Evolutionary conservation across 768 basidiomycete species (phyloP), one percentile per base, ranked within the genome.

Genomic region (Boletellus ananas): DNA sequence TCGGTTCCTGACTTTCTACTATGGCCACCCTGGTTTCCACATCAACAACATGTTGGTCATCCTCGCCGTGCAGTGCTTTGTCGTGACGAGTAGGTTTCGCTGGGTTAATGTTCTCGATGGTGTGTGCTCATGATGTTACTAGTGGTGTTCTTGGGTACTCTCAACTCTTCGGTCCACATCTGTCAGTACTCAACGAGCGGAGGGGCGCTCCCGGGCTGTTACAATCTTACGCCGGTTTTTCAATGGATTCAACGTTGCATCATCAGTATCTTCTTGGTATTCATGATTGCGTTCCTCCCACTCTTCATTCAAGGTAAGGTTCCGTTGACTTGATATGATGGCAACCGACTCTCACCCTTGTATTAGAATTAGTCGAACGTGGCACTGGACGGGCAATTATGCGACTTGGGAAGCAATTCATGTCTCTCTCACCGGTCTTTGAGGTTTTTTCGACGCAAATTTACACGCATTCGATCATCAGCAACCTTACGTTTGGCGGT

Each of bases 21-120:
- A 99, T 60, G 94, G 93, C 41, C 96, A 98, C 69, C 96, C 96
- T 39, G 96, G 92, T 46, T 99, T 99, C 86, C 96, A 98, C 66
- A 95, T 99, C 75, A 97, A 99, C 79, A 99, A 98, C 69, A 98
- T 98, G 83, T 76, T 98, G 66, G 89, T 99, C 70, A 99, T 99
- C 64, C 71, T 96, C 57, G 95, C 96, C 34, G 90, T 98, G 23
- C 95, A 97, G 69, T 74, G 94, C 52, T 98, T 99, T 79, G 80
- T 98, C 61, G 76, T 95, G 46, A 91, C 93, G 5, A 81, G 90
- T 92, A 64, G 59, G 90, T 80, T 45, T 48, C 23, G 8, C 25
- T 50, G 29, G 47, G 20, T 43, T 31, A 40, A 33, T 35, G 17
- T n/a, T 12, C 18, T 42, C 14, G 34, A 27, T 38, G n/a, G 43